Conservation (phyloP, 495 filamentous ascomycete species). For the Podospora tetraspora region DNA sequence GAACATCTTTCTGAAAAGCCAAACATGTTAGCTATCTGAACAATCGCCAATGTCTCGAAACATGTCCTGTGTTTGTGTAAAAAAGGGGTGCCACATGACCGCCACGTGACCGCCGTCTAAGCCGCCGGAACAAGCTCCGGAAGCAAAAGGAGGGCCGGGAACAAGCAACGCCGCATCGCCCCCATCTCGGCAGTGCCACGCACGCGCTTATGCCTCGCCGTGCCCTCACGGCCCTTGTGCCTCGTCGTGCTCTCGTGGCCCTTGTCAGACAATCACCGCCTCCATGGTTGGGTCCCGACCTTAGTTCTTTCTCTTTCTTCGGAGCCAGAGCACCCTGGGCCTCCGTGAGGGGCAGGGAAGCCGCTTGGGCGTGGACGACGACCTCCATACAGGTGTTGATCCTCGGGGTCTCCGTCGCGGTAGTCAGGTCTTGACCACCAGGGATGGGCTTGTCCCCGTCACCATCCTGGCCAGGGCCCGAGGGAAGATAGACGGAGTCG, state of each 20-base stretch:
- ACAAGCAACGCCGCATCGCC: background rate
- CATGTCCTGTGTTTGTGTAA: conserved; percentile 2
- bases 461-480: too few species aligned
- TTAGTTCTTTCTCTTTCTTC: background rate
- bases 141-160: background rate
- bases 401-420: background rate
- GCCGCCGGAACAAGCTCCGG: background rate
- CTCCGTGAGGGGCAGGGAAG: background rate
- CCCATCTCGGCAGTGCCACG: background rate
- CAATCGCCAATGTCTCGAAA: background rate
- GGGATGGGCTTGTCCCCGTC: too few species aligned
- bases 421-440: too few species aligned
- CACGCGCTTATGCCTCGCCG: background rate
- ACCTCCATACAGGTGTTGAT: background rate
- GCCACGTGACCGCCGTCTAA: background rate
- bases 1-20: conserved; percentile 83
- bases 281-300: background rate
- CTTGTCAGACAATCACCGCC: background rate
- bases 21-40: conserved; percentile 29
- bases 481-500: too few species aligned
- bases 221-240: background rate
- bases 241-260: too few species aligned
- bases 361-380: background rate
- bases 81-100: background rate
- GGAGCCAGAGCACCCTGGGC: background rate